Evolutionary conservation across 768 basidiomycete genomes (phyloP).

Genomic region (Hygrophorus pudorinus): DNA sequence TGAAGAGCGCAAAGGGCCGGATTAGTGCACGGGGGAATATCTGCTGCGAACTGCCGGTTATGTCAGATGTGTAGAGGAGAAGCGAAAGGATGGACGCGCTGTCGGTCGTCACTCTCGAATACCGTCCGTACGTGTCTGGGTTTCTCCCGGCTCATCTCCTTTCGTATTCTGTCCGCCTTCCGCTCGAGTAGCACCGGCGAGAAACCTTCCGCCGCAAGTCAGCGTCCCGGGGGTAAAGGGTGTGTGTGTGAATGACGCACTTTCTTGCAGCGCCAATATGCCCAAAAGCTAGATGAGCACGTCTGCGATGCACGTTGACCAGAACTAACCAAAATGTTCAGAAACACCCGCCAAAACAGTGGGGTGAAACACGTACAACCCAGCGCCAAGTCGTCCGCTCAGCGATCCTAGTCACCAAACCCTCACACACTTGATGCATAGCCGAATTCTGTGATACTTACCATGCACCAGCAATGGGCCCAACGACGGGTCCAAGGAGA

Average conservation of each 20-base stretch:
- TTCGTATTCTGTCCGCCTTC: conserved; percentile 39
- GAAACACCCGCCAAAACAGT: neutral
- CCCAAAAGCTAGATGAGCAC: conserved; percentile 45
- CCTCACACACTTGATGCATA: conserved; percentile 6
- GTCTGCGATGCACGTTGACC: conserved; percentile 53
- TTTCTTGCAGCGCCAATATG: conserved; percentile 51
- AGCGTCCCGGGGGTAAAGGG: conserved; percentile 13
- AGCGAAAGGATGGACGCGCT: conserved; percentile 23
- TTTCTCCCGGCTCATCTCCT: conserved; percentile 39
- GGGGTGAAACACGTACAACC: conserved; percentile 34
- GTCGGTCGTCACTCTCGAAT: conserved; percentile 32
- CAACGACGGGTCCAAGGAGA: conserved; percentile 53
- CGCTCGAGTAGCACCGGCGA: conserved; percentile 35
- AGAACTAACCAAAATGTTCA: conserved; percentile 47
- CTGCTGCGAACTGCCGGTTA: conserved; percentile 32
- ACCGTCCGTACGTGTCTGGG: conserved; percentile 34
- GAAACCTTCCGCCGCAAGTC: conserved; percentile 27
- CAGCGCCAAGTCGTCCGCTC: conserved; percentile 60
- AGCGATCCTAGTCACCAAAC: conserved; percentile 31
- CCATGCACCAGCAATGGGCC: conserved; percentile 56
- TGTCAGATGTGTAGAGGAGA: neutral
- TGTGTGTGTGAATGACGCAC: conserved; percentile 26
- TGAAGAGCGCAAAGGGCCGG: conserved; percentile 62
- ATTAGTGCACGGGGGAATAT: conserved; percentile 44
- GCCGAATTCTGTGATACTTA: conserved; percentile 12